Conservation (phyloP, 192 early-diverging fungal genomes). For the Coemansia sp. region DNA sequence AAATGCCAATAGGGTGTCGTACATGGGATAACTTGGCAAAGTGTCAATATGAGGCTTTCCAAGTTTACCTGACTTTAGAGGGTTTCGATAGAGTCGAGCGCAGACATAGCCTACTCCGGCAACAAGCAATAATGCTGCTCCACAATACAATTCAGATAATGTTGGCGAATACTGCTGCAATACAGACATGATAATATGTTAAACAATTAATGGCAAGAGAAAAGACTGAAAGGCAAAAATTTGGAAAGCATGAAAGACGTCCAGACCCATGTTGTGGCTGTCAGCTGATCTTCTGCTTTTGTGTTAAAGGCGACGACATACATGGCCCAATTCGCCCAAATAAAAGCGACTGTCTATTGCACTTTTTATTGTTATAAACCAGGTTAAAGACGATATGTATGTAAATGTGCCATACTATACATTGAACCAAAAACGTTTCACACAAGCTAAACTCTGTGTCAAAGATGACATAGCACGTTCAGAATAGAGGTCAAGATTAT, state of each 20-base stretch:
- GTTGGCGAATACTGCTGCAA: neutral
- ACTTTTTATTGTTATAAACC: no score
- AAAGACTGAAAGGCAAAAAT: neutral
- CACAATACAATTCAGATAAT: neutral
- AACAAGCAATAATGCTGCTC: neutral
- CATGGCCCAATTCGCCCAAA: neutral
- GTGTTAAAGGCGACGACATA: neutral
- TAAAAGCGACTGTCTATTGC: no score
- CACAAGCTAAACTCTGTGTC: no score
- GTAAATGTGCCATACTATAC: no score
- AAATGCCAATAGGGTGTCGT: constrained; percentile 31
- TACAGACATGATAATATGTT: neutral
- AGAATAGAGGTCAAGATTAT: neutral
- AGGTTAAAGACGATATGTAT: neutral
- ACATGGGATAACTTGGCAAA: constrained; percentile 10
- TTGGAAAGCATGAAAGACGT: neutral
- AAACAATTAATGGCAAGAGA: neutral
- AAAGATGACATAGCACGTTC: no score
- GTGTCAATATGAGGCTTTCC: neutral
- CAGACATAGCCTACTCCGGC: neutral
- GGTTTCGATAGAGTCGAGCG: neutral
- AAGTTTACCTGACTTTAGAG: neutral
- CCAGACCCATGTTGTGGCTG: neutral
- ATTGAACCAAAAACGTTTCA: no score
- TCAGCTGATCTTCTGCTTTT: neutral